Evolutionary conservation across 768 basidiomycete genomes (phyloP).

Genomic region (Tubosaeta sp.): DNA sequence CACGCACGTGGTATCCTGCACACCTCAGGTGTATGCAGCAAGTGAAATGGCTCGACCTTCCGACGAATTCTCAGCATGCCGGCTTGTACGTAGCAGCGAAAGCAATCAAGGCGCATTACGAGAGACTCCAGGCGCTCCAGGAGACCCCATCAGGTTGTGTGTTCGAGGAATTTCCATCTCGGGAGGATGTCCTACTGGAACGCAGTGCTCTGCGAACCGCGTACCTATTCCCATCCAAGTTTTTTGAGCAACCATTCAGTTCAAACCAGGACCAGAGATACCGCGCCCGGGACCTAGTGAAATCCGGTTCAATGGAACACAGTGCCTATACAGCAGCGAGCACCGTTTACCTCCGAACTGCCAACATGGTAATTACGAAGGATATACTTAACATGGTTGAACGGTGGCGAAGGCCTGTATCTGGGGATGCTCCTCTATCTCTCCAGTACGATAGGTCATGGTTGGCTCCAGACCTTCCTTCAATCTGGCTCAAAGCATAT

Average conservation of each 20-base stretch:
- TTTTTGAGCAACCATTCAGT: background rate
- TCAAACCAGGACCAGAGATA: slow-evolving; percentile 4
- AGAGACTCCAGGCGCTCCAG: slow-evolving; percentile 10
- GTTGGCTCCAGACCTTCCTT: slow-evolving; percentile 16
- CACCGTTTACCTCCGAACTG: background rate
- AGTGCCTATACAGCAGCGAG: slow-evolving; percentile 9
- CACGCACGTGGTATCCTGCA: slow-evolving; percentile 34
- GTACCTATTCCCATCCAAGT: slow-evolving; percentile 1
- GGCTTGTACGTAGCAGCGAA: slow-evolving; percentile 20
- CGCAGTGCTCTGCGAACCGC: slow-evolving; percentile 9
- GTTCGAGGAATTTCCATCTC: slow-evolving; percentile 3
- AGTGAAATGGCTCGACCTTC: slow-evolving; percentile 26
- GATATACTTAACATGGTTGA: slow-evolving; percentile 6
- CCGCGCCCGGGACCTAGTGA: slow-evolving; percentile 4
- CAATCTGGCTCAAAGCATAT: slow-evolving; percentile 27
- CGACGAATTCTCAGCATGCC: slow-evolving; percentile 28
- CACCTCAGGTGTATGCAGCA: slow-evolving; percentile 38
- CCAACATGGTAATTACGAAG: background rate
- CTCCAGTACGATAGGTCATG: slow-evolving; percentile 22
- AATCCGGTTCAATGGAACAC: slow-evolving; percentile 4
- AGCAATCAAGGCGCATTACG: slow-evolving; percentile 26
- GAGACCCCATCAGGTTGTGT: background rate
- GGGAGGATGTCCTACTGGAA: slow-evolving; percentile 8
- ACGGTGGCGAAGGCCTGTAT: background rate
- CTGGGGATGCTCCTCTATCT: slow-evolving; percentile 1